Base-by-base conservation (phyloP, 2,329 filamentous ascomycete species). In the Calonectria crousiana region DNA sequence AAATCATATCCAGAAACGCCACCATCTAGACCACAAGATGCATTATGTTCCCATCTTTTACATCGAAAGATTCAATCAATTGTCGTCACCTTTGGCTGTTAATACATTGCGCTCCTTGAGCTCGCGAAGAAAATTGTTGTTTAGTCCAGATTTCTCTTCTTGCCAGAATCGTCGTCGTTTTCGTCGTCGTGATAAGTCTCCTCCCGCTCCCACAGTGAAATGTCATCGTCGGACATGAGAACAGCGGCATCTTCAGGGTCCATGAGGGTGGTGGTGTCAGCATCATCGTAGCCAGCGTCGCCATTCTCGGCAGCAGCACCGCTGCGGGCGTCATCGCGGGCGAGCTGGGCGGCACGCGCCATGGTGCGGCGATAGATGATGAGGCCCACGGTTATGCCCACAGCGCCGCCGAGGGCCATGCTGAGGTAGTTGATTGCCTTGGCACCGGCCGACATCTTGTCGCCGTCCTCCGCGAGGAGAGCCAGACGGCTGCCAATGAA, bases 401-500 rank as follows among this genome's bases (percentile, higher is more conserved):
- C 87, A 28, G 91, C 81, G 65, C 91, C 90, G 34, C 95, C 94
- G 72, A 96, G 84, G 18, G 92, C 82, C 84, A 98, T 98, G 85
- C 92, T 93, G 30, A 93, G 84, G 83, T 98, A 98, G 85, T 97
- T 98, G 80, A 98, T 88, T 34, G 92, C 89, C 84, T 96, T 97
- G 76, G 95, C 94, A 76, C 90, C 89, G 4, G 90, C 85, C 74
- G 94, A 92, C 96, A 98, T 98, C 78, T 93, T 91, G 82, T 95
- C 95, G 76, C 93, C 94, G 71, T 92, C 90, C 80, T 98, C 94
- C n/a, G 94, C 95, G 41, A 99, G 91, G 67, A 93, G 88, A 56
- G 95, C 95, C 20, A 99, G 88, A 70, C 95, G 91, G 81, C 91
- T 93, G 75, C 97, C 97, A 80, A 99, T 95, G 86, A 98, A 99